Conservation (phyloP, 176 grass and related monocot genomes). For the Rhynchospora tenuis region DNA sequence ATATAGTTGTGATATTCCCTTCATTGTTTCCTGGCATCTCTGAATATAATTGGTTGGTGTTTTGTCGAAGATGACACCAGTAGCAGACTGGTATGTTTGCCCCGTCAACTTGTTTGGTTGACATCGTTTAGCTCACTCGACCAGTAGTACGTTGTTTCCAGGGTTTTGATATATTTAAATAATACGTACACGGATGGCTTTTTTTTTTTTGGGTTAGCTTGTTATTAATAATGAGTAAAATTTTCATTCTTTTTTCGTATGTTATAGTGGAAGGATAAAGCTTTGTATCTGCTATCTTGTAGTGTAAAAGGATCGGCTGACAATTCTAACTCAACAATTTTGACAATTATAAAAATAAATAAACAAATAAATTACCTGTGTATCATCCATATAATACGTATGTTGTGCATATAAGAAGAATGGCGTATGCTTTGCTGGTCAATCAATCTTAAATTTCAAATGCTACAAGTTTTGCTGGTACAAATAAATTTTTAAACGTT, state of each 20-base stretch:
- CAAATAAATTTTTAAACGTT: not conserved
- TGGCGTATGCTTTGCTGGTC: not conserved
- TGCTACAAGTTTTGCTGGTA: not conserved
- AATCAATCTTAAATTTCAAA: not conserved
- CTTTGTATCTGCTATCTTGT: too few relatives aligned
- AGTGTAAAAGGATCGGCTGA: too few relatives aligned
- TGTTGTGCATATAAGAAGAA: not conserved
- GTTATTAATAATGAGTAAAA: not conserved
- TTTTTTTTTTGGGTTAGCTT: not conserved
- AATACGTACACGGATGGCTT: not conserved
- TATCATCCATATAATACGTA: too few relatives aligned
- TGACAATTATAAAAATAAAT: not conserved
- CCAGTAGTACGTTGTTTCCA: too few relatives aligned
- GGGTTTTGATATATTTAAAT: not conserved
- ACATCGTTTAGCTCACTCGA: too few relatives aligned
- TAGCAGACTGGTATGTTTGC: not conserved
- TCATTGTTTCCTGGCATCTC: not conserved
- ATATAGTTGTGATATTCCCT: constrained; percentile 11
- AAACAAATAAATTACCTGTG: not conserved
- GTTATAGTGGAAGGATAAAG: too few relatives aligned
- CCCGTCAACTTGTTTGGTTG: too few relatives aligned
- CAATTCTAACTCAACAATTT: too few relatives aligned
- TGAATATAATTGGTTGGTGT: not conserved
- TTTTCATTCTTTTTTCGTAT: too few relatives aligned
- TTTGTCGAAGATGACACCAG: not conserved